phyloP scores from a whole-genome alignment of 2,329 filamentous ascomycete species.

The Fusarium sp. region DNA sequence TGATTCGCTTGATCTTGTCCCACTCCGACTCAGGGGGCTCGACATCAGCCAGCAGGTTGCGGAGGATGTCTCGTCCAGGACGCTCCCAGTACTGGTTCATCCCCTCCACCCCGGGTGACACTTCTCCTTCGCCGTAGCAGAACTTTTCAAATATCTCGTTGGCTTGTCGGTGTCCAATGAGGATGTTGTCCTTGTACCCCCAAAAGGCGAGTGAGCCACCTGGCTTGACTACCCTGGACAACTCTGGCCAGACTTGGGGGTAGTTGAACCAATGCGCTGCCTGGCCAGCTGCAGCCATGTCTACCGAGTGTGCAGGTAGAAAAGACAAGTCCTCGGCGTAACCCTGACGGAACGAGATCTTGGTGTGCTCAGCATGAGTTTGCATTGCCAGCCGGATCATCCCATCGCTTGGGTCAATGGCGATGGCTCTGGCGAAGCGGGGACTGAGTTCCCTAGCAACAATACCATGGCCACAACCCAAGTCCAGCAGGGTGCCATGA shows the following conservation, averaged over 20 bases:
- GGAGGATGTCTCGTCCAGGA: conserved; percentile 64
- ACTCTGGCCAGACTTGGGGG: conserved; percentile 60
- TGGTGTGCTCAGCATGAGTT: conserved; percentile 50
- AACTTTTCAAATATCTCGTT: conserved; percentile 63
- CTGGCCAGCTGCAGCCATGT: conserved; percentile 61
- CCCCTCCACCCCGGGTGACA: conserved; percentile 52
- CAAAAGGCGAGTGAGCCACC: conserved; percentile 69
- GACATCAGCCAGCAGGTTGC: conserved; percentile 60
- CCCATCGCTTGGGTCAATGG: conserved; percentile 63
- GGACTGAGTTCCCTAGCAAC: conserved; percentile 62
- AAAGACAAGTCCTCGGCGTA: conserved; percentile 63
- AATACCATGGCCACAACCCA: conserved; percentile 70
- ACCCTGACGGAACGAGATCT: conserved; percentile 59
- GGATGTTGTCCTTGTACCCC: conserved; percentile 70
- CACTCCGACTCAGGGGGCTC: conserved; percentile 60
- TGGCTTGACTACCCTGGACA: conserved; percentile 60
- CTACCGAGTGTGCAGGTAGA: conserved; percentile 57
- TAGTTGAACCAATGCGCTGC: conserved; percentile 74
- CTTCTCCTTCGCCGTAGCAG: conserved; percentile 60
- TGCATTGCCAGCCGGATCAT: conserved; percentile 63
- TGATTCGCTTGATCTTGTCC: conserved; percentile 59
- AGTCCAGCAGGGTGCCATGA: conserved; percentile 57
- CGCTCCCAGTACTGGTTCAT: conserved; percentile 69
- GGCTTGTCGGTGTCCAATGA: conserved; percentile 61
- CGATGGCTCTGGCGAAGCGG: conserved; percentile 60